Base-by-base conservation (phyloP, 2,329 filamentous ascomycete genomes). In the Albophoma yamanashiensis region DNA sequence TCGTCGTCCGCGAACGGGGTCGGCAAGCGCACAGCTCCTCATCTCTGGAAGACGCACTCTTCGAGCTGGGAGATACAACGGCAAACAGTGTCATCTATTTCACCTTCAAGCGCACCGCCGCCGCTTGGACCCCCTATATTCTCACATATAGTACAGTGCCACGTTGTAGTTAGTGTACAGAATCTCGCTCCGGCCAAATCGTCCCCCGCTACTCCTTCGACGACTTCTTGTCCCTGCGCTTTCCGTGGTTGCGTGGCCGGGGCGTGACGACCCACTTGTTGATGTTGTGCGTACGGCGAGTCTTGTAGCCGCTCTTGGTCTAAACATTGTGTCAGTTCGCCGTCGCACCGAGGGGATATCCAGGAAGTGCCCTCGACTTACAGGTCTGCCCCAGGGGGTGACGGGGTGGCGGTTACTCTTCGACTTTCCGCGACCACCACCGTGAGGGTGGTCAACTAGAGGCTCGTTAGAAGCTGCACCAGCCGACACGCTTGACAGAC, bases 351-450 rank as follows among this genome's bases (percentile, higher is more conserved):
- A 14, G 31, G 34, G 36, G 36, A 15, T 17, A 4, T 45, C 1
- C 7, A 22, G 14, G 42, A 12, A 15, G 20, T 14, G 25, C 12
- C 14, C 36, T 17, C 15, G 65, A 85, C 91, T 78, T 88, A 95
- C 92, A 71, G 91, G 93, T 72, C 86, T 88, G 73, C 95, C 94
- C 94, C 95, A 99, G 61, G 94, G 94, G 77, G 91, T 96, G 68
- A 94, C 91, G 40, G 95, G 94, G 72, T 96, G 83, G 63, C 92
- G 86, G 73, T 97, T 96, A 85, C 94, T 92, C 90, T 99, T 99
- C 61, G 92, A 97, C 79, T 99, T 99, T 79, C 94, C 94, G 82
- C 95, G 86, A 76, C 94, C 94, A 89, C 94, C 94, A 84, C 94
- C 94, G 75, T 99, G 94, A 70, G 94, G 94, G 82, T 99, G 94